A percentile compares a stretch with the other conserved stretches of the same genome.
Evolutionary conservation across 805 yeast species (phyloP).

Genomic region (Huiozyma sinensis): DNA sequence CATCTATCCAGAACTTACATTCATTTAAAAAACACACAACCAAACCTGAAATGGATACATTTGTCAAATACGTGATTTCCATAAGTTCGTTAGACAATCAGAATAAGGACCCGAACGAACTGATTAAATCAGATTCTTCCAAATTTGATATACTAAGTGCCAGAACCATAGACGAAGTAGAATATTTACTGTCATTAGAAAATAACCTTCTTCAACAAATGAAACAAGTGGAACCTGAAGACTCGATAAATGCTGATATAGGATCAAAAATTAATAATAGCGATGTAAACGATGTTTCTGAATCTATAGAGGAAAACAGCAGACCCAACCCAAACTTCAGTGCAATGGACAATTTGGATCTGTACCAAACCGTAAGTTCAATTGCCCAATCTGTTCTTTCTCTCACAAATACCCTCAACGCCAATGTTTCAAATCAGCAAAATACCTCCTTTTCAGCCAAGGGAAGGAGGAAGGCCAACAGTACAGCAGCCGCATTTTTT

Average conservation of each 20-base stretch:
- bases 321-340: conserved; percentile 11
- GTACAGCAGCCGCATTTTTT: conserved; percentile 13
- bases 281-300: neutral
- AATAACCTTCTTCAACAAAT: conserved; percentile 22
- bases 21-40: conserved; percentile 8
- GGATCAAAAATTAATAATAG: neutral
- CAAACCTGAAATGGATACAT: conserved; percentile 27
- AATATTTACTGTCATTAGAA: conserved; percentile 40
- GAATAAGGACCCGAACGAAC: conserved; percentile 4
- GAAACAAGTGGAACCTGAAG: neutral
- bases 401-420: conserved; percentile 21
- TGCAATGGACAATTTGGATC: conserved; percentile 27
- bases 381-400: conserved; percentile 28
- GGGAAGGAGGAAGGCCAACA: conserved; percentile 16
- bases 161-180: conserved; percentile 59
- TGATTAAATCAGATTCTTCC: conserved; percentile 8
- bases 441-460: conserved; percentile 7
- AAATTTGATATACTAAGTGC: conserved; percentile 60
- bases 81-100: conserved; percentile 24
- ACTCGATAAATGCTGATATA: neutral
- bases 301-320: neutral
- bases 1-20: conserved; percentile 7
- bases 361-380: conserved; percentile 27
- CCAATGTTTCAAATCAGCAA: conserved; percentile 2
- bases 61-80: conserved; percentile 29